Evolutionary conservation across 805 yeast species (phyloP), one percentile per base, ranked within the genome.

Genomic region (Diddensiella transvaalensis): DNA sequence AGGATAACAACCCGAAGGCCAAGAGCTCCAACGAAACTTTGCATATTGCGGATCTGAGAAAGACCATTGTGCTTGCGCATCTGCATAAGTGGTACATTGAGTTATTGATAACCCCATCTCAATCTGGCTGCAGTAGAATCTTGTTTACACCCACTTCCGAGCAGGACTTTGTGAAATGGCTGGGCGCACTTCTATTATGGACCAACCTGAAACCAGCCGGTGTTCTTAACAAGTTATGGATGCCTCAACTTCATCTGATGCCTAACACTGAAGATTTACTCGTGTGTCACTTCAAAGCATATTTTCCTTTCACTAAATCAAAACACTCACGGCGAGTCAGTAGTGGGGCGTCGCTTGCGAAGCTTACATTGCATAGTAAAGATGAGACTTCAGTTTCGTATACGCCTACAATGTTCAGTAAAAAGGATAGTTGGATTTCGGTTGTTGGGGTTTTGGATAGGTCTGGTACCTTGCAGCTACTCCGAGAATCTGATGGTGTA

Each of bases 131-230:
- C 23, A 29, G 43, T 29, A 22, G 53, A 22, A 40, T 53, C n/a
- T 42, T 53, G 24, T 32, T 57, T 13, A 36, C 54, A 3, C 51
- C 58, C 2, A 39, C 49, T 3, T 44, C 55, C 4, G 60, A 57
- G 33, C n/a, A 26, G 13, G 59, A 55, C 40, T 57, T 50, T 30
- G 40, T 47, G 26, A 36, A 24, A 22, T 54, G 57, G 55, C 42
- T 49, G 8, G 53, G 50, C 8, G 40, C 47, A 11, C 37, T 57
- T 38, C 38, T 57, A 10, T 40, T 57, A 23, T 50, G 49, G 48
- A 54, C 59, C 17, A 53, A 52, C 40, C 49, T 57, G 32, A 55
- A 52, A 38, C 50, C 56, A 4, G 39, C 29, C 3, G 60, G 60
- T 10, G 19, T 55, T 15, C 42, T 44, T 18, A 29, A 44, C 22